Base-by-base conservation (phyloP, 176 grass and related monocot species). In the Phyllostachys edulis region DNA sequence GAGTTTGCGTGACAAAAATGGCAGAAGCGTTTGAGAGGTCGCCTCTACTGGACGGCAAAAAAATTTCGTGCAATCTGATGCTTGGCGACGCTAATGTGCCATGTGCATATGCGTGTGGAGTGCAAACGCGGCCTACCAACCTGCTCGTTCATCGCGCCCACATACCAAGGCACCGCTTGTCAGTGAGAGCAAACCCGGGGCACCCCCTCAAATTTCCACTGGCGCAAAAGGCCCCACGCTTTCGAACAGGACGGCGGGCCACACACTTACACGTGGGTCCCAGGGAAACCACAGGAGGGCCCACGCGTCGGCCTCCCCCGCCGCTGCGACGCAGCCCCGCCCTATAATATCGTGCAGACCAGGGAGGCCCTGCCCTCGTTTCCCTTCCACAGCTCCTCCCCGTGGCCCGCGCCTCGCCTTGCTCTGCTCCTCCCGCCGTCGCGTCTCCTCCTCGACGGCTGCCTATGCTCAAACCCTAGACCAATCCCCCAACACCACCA, bases 331-430 rank as follows among this genome's bases (percentile, higher is more conserved):
- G 7, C 44, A 37, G 26, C 36, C 21, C 45, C 12, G 45, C 3
- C 45, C 66, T 78, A 84, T 76, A 80, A 81, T 75, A 81, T 62
- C 61, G 69, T 59, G 60, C 81, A 59, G 55, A 51, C 65, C 73
- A 26, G 26, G 7, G 42, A n/a, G 21, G 44, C 36, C 27, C 6
- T 66, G 1, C 42, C 60, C 80, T 32, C 56, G 23, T 9, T 63
- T 38, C 10, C 12, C 56, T 17, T 17, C 66, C 17, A 16, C 37
- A 49, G 16, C 24, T 41, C 29, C 10, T 50, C 42, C 54, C 12
- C 66, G 80, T 72, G 54, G 82, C 73, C 67, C 54, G 59, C 67
- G 71, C 77, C 76, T 41, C 69, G 61, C 59, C 57, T 66, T 46
- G 59, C 46, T 4, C 64, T 10, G 36, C 73, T 65, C 66, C 66